Conservation (phyloP, 768 basidiomycete species). For the Auricularia cornea region DNA sequence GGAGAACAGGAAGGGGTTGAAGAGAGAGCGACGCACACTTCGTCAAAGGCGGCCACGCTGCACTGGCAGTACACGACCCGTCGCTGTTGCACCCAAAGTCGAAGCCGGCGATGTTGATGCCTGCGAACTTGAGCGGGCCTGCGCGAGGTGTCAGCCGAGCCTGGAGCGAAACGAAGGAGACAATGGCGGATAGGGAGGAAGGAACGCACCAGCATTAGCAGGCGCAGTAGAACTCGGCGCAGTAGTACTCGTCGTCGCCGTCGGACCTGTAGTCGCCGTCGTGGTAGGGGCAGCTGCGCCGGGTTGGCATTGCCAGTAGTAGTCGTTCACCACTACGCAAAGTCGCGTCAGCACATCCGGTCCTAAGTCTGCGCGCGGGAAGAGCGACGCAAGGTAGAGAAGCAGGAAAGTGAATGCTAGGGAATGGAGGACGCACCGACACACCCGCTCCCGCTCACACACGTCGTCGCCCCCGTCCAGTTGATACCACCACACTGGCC, state of each 20-base stretch:
- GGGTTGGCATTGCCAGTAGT: conserved; percentile 4
- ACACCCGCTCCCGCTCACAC: conserved; percentile 26
- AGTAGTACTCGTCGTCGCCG: conserved; percentile 11
- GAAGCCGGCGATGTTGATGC: conserved; percentile 40
- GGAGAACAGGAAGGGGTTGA: not conserved
- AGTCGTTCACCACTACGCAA: conserved; percentile 15
- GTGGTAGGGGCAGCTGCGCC: conserved; percentile 14
- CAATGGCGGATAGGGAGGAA: not conserved
- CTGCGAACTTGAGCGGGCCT: not conserved
- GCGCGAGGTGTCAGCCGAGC: not conserved
- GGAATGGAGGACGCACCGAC: conserved; percentile 7
- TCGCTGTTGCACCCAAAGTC: conserved; percentile 43
- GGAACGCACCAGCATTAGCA: conserved; percentile 1
- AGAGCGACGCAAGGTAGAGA: too few relatives aligned
- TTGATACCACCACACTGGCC: conserved; percentile 13
- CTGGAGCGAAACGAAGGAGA: conserved; percentile 6
- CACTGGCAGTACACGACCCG: not conserved
- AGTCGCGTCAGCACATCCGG: too few relatives aligned
- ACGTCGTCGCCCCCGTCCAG: conserved; percentile 29
- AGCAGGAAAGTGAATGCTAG: too few relatives aligned
- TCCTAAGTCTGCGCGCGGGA: too few relatives aligned
- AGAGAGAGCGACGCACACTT: not conserved
- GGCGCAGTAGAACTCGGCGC: conserved; percentile 1
- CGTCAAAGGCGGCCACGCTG: not conserved
- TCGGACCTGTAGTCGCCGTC: too few relatives aligned